phyloP scores from a whole-genome alignment of 192 early-diverging fungal genomes.

The Coemansia sp. region DNA sequence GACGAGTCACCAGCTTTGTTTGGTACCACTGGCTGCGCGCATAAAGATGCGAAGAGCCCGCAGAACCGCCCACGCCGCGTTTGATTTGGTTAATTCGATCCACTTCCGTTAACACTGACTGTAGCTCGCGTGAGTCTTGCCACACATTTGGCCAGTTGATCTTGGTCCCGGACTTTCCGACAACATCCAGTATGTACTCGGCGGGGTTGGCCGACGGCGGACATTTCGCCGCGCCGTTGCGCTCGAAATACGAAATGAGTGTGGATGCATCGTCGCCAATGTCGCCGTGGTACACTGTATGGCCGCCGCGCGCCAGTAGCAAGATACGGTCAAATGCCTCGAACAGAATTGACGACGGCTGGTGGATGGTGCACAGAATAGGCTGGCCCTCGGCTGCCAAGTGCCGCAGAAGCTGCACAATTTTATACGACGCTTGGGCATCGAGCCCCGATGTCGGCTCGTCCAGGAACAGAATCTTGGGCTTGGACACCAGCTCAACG shows the following conservation, averaged over 20 bases:
- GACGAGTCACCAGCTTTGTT: constrained; percentile 58
- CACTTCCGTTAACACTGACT: constrained; percentile 25
- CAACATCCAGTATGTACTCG: constrained; percentile 82
- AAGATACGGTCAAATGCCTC: constrained; percentile 83
- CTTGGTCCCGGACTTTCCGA: constrained; percentile 60
- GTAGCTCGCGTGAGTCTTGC: constrained; percentile 46
- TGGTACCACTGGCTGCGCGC: constrained; percentile 48
- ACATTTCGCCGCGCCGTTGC: constrained; percentile 67
- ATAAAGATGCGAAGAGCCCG: constrained; percentile 22
- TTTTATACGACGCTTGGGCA: constrained; percentile 74
- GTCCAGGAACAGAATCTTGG: constrained; percentile 82
- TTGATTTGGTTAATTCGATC: constrained; percentile 45
- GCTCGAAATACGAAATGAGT: constrained; percentile 73
- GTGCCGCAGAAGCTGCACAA: constrained; percentile 69
- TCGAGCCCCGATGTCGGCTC: constrained; percentile 87
- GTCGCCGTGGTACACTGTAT: constrained; percentile 79
- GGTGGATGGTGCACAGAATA: constrained; percentile 83
- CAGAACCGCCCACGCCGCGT: constrained; percentile 7
- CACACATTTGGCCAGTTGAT: constrained; percentile 59
- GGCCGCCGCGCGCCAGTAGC: constrained; percentile 75
- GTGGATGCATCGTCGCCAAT: constrained; percentile 65
- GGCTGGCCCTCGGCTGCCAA: constrained; percentile 66
- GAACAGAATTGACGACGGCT: constrained; percentile 82
- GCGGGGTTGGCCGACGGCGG: constrained; percentile 71
- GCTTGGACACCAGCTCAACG: constrained; percentile 77